Evolutionary conservation across 2,329 filamentous ascomycete species (phyloP), one percentile per base, ranked within the genome.

Genomic region (Botrytis sinoallii): DNA sequence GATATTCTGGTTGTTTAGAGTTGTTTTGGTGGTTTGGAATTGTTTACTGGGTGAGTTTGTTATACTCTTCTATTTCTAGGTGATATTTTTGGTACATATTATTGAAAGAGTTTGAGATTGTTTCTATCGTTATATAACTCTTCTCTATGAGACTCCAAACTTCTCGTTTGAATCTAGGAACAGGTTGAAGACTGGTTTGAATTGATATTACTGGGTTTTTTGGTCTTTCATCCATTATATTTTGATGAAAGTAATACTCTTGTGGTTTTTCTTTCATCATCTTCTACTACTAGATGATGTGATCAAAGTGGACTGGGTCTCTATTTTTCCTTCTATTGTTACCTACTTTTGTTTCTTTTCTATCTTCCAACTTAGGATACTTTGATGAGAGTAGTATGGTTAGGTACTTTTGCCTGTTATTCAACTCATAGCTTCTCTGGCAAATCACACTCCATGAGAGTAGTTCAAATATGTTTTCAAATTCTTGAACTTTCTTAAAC

Each of bases 61-160:
- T n/a, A n/a, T 8, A 3, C 12, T 2, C 1, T 8, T 22, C n/a
- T 38, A 32, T 38, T 35, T 48, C 3, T 32, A 2, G 3, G 35
- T n/a, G 1, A 0, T 8, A 44, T 7, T 48, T 18, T n/a, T 14
- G 6, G 14, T n/a, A 8, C n/a, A 2, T 40, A 0, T 1, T 2
- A 16, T n/a, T 1, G 35, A n/a, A 14, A 3, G 35, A 1, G 2
- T 35, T 10, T 4, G 20, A 32, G 5, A 12, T 16, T 48, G 9
- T 2, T 22, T 8, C 2, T 38, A 18, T 14, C 38, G 6, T 35
- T n/a, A 16, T 14, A 1, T 20, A 8, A 0, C 18, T 0, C 1
- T 40, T 40, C 8, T 40, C 1, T n/a, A 0, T 18, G 0, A 0
- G 20, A n/a, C 2, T 25, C 8, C 5, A 10, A 4, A n/a, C 7